Conservation (phyloP, 78 protist species). For the Dictyostelium firmibasis region DNA sequence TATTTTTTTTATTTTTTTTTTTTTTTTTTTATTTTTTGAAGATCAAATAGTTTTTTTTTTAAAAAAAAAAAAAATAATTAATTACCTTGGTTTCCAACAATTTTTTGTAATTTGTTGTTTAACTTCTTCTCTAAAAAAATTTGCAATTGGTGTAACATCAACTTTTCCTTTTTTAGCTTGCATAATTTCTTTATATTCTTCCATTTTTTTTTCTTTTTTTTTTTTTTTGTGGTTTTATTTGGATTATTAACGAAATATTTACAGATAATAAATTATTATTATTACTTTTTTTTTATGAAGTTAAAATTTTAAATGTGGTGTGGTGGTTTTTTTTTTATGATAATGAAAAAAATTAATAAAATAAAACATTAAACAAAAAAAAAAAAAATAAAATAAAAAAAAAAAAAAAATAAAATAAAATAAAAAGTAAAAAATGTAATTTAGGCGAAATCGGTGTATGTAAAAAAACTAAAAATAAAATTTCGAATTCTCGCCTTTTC, state of each 20-base stretch:
- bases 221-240: too few relatives aligned
- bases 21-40: not conserved
- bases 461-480: not conserved
- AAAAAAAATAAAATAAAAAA: not conserved
- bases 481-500: too few relatives aligned
- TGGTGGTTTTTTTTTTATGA: not conserved
- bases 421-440: not conserved
- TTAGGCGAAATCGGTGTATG: not conserved
- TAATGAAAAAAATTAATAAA: not conserved
- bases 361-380: not conserved
- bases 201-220: slow-evolving; percentile 2
- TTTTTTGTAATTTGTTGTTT: slow-evolving; percentile 14
- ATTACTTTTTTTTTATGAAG: not conserved
- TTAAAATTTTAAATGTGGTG: not conserved
- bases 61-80: too few relatives aligned
- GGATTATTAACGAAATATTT: too few relatives aligned
- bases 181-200: slow-evolving; percentile 40
- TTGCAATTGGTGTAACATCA: slow-evolving; percentile 78
- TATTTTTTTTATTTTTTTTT: not conserved
- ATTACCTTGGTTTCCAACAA: slow-evolving; percentile 13
- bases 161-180: slow-evolving; percentile 47
- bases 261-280: not conserved
- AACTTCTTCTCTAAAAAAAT: slow-evolving; percentile 48
- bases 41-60: not conserved
- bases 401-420: not conserved